Conservation (phyloP, 345 rosid species). For the Mallotus nudiflorus region DNA sequence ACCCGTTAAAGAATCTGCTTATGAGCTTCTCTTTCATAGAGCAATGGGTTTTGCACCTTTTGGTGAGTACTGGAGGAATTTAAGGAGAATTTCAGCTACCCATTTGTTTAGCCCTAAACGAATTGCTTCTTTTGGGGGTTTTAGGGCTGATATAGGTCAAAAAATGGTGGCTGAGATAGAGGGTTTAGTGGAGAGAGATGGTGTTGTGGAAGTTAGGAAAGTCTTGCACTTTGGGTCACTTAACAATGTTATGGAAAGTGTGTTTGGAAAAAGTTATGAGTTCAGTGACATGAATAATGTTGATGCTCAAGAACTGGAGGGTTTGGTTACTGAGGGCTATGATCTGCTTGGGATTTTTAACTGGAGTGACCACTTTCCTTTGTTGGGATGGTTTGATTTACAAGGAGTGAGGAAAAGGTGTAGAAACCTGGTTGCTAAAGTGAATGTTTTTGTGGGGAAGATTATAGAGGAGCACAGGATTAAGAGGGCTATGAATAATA, state of each 20-base stretch:
- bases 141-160: conserved; percentile 48
- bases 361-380: conserved; percentile 87
- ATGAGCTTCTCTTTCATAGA: conserved; percentile 72
- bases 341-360: conserved; percentile 70
- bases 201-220: conserved; percentile 47
- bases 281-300: conserved; percentile 29
- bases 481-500: conserved; percentile 14
- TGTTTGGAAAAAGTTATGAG: conserved; percentile 67
- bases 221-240: conserved; percentile 68
- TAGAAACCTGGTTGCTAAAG: conserved; percentile 47
- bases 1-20: conserved; percentile 86
- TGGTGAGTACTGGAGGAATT: conserved; percentile 86
- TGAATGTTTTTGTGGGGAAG: conserved; percentile 55
- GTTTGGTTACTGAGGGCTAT: conserved; percentile 71
- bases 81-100: conserved; percentile 75
- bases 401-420: conserved; percentile 81
- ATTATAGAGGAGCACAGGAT: conserved; percentile 62
- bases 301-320: conserved; percentile 50
- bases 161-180: conserved; percentile 48
- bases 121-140: conserved; percentile 44
- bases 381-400: conserved; percentile 60
- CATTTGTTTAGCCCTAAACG: conserved; percentile 77
- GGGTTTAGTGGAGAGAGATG: conserved; percentile 25
- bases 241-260: conserved; percentile 72
- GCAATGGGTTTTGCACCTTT: conserved; percentile 89